Percentiles rank a stretch among this genome's conserved stretches.
These are phyloP conservation scores for Platanus orientalis DNA, from an alignment of 164 flowering plant genomes.

Conservation along the genomic window DNA sequence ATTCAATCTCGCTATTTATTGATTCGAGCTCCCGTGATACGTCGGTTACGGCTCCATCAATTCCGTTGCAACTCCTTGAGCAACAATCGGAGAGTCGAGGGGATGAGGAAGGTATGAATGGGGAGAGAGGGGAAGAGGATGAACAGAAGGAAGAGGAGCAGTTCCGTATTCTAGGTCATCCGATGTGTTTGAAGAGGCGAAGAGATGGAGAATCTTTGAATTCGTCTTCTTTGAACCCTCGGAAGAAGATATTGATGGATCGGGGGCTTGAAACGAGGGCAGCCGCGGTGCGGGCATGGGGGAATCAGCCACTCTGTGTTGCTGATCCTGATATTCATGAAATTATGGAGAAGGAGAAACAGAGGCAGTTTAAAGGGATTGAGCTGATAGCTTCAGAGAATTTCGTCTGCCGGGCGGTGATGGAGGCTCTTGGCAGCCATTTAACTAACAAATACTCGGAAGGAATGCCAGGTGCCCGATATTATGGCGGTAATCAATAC, in stretches of 20 bases:
- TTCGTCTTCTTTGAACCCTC: conserved; percentile 12
- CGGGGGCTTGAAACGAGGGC: conserved; percentile 34
- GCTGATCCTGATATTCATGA: conserved; percentile 59
- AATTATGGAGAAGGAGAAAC: conserved; percentile 75
- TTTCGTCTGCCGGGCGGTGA: conserved; percentile 63
- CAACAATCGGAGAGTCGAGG: conserved; percentile 20
- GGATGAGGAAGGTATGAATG: conserved; percentile 13
- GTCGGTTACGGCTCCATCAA: conserved; percentile 20
- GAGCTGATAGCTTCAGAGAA: conserved; percentile 81
- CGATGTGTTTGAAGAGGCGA: conserved; percentile 59
- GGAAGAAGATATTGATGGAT: conserved; percentile 19
- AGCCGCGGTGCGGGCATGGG: conserved; percentile 49
- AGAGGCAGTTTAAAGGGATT: conserved; percentile 57
- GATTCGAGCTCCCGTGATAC: conserved; percentile 29
- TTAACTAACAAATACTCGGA: conserved; percentile 80
- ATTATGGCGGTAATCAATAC: conserved; percentile 69
- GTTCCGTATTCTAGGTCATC: conserved; percentile 57
- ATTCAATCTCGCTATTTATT: conserved; percentile 38
- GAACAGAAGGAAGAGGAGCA: conserved; percentile 36
- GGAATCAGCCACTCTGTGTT: conserved; percentile 36
- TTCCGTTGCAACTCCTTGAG: conserved; percentile 45
- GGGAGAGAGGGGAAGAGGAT: conserved; percentile 13
- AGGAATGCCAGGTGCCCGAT: conserved; percentile 74
- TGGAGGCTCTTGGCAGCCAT: conserved; percentile 75
- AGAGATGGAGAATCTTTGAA: conserved; percentile 24